Evolutionary conservation across 2,329 filamentous ascomycete genomes (phyloP), one percentile per base, ranked within the genome.

Genomic region (Bipolaris zeicola): DNA sequence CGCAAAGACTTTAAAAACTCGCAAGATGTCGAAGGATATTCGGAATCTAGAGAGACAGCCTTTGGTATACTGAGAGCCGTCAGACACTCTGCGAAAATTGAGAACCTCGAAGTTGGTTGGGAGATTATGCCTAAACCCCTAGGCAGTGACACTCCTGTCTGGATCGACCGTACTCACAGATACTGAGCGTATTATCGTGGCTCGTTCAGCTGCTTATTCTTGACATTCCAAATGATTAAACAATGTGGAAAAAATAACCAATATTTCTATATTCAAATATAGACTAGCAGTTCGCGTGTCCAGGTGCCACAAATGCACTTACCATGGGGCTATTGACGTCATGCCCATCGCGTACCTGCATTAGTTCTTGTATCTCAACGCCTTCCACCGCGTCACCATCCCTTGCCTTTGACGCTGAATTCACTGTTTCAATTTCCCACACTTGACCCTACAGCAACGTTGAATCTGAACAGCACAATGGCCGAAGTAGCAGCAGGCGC

Each of bases 71-170:
- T 85, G 72, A 78, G 58, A 50, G 80, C 80, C 8, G 70, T 86
- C 18, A 78, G 63, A 43, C 83, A 85, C 65, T 76, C 80, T 16
- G 82, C 80, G 3, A 62, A 14, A 0, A 76, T 86, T 13, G 75
- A 82, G 7, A 81, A 80, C 0, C 65, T 79, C 6, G 60, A 76
- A 5, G 67, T 81, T 22, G 80, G 82, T 0, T 86, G 81, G 79
- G 78, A 83, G 39, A 57, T 74, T 4, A 83, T 84, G 82, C 81
- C 82, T 2, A 80, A 80, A 61, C 76, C 76, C 0, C 58, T 84
- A 45, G 82, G 82, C 0, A 79, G 76, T 31, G 82, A 83, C 57
- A 62, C 76, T 34, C 68, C 81, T 34, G 68, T 67, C 28, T 83
- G 81, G 77, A 46, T 64, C 3, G 22, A 48, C 14, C 14, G 11